These are phyloP conservation scores for Crucihimalaya himalaica DNA, from an alignment of 345 rosid genomes.

Conservation along the genomic window DNA sequence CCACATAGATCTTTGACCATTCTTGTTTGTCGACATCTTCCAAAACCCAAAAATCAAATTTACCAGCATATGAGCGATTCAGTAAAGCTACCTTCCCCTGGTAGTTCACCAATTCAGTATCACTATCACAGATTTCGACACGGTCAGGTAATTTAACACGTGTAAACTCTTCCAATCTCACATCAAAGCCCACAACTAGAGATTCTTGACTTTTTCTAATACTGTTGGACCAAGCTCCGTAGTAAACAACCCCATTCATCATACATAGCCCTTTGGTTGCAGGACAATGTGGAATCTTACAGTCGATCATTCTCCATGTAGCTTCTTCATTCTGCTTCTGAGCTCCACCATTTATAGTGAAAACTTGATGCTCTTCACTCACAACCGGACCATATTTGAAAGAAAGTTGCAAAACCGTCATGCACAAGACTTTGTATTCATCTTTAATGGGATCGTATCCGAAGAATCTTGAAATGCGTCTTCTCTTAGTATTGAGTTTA, in stretches of 20 bases:
- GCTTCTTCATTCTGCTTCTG: background rate
- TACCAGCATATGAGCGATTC: too few relatives aligned
- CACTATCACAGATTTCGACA: background rate
- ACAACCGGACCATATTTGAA: background rate
- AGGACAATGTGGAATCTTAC: background rate
- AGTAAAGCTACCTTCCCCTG: background rate
- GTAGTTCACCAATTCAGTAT: background rate
- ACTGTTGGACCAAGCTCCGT: background rate
- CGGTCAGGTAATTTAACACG: background rate
- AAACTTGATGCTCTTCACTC: background rate
- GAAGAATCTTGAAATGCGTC: background rate
- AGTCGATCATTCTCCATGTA: background rate
- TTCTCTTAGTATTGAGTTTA: background rate
- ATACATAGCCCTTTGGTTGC: background rate
- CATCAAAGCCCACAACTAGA: background rate
- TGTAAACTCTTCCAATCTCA: background rate
- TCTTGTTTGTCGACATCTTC: conserved; percentile 11
- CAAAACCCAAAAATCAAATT: background rate
- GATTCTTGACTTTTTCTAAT: too few relatives aligned
- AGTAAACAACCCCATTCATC: background rate
- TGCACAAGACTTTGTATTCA: background rate
- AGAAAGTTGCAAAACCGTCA: background rate
- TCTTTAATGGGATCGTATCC: background rate
- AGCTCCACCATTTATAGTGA: background rate
- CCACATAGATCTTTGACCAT: background rate